phyloP scores from a whole-genome alignment of 2,329 filamentous ascomycete species.

The Apiospora pterosperma region DNA sequence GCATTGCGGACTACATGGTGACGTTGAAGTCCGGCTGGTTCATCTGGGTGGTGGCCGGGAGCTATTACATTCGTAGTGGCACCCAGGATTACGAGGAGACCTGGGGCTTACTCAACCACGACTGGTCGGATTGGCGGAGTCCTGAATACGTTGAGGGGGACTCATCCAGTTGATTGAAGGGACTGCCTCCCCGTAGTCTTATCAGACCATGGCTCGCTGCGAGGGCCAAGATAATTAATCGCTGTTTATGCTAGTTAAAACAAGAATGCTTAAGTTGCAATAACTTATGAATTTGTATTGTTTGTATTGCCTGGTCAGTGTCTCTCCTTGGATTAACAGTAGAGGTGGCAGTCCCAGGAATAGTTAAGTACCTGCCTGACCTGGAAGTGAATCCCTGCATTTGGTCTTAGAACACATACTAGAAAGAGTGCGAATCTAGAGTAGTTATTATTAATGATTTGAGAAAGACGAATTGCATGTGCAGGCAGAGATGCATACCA shows the following conservation, averaged over 20 bases:
- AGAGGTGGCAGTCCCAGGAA: too few species aligned
- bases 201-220: neutral
- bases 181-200: conserved; percentile 15
- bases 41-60: conserved; percentile 56
- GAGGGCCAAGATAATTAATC: too few species aligned
- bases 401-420: too few species aligned
- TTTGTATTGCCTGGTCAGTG: too few species aligned
- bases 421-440: too few species aligned
- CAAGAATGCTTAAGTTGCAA: neutral
- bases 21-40: conserved; percentile 51
- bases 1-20: conserved; percentile 46
- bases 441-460: too few species aligned
- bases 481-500: too few species aligned
- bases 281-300: too few species aligned
- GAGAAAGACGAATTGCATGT: too few species aligned
- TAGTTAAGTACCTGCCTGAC: too few species aligned
- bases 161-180: conserved; percentile 36
- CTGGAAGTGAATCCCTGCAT: too few species aligned
- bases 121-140: conserved; percentile 51
- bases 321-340: too few species aligned
- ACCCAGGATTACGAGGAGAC: conserved; percentile 53
- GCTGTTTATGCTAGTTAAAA: neutral
- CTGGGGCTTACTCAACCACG: conserved; percentile 53
- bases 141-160: conserved; percentile 38
- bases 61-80: conserved; percentile 54